Evolutionary conservation across 2,329 filamentous ascomycete genomes (phyloP).

Genomic region (Neonectria hederae): DNA sequence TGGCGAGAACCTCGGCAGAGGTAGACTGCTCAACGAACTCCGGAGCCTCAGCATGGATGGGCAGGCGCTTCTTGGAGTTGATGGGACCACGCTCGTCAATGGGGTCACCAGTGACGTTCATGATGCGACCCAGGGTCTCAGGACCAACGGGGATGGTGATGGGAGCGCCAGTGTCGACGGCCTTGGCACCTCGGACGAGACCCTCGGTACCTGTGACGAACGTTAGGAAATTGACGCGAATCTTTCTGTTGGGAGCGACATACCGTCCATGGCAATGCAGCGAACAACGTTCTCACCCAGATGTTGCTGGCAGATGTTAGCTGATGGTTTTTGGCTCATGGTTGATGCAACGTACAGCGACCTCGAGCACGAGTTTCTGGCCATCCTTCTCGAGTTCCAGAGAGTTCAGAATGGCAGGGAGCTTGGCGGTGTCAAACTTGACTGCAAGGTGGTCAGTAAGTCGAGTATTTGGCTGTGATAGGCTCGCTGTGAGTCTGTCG

Average conservation of each 20-base stretch:
- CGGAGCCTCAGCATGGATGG: conserved; percentile 95
- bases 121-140: conserved; percentile 96
- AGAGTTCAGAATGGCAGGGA: conserved; percentile 97
- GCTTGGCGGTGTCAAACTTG: conserved; percentile 94
- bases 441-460: conserved; percentile 65
- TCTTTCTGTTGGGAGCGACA: conserved; percentile 49
- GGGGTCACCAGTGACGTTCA: conserved; percentile 99
- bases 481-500: conserved; percentile 25
- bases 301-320: conserved; percentile 82
- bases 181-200: conserved; percentile 92
- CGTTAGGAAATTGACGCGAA: conserved; percentile 28
- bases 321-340: conserved; percentile 18
- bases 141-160: conserved; percentile 97
- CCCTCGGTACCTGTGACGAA: conserved; percentile 88
- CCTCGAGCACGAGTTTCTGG: conserved; percentile 95
- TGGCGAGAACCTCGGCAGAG: conserved; percentile 93
- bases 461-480: neutral
- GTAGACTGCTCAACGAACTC: conserved; percentile 96
- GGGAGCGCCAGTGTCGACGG: conserved; percentile 88
- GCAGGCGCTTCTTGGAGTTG: conserved; percentile 86
- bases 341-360: conserved; percentile 73
- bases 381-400: conserved; percentile 90
- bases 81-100: conserved; percentile 99
- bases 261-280: conserved; percentile 99
- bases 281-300: conserved; percentile 98